A percentile compares a stretch with the other conserved stretches of the same genome.
Evolutionary conservation across 2,329 filamentous ascomycete genomes (phyloP).

Genomic region (Monosporascus sp.): DNA sequence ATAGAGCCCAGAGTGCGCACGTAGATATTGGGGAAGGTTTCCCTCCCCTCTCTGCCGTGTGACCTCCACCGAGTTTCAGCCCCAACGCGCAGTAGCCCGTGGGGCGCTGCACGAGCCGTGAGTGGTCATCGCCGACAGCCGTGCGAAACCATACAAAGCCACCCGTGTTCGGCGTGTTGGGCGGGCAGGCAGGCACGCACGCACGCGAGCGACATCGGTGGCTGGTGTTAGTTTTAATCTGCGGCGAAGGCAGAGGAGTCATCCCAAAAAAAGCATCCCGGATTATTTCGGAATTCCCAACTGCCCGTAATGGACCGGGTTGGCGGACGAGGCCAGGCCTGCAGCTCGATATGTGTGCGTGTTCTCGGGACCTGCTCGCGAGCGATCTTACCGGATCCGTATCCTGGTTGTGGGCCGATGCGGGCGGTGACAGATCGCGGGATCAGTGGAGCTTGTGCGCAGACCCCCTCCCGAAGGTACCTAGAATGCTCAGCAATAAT

Average conservation of each 20-base stretch:
- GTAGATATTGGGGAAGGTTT: neutral
- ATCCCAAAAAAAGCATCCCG: neutral
- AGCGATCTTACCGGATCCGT: neutral
- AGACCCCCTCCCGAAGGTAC: neutral
- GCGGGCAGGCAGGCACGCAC: too few relatives aligned
- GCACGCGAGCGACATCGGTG: too few relatives aligned
- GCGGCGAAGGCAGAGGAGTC: neutral
- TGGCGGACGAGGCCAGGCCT: neutral
- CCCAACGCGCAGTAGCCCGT: neutral
- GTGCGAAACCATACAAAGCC: neutral
- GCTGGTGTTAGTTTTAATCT: too few relatives aligned
- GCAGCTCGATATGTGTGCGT: neutral
- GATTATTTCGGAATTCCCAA: neutral
- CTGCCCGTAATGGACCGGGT: neutral
- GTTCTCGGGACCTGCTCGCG: neutral
- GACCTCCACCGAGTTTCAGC: neutral
- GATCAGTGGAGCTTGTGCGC: neutral
- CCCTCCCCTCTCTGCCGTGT: neutral
- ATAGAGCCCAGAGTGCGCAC: too few relatives aligned
- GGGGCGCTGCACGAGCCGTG: neutral
- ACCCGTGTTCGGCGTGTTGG: too few relatives aligned
- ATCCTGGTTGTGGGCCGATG: neutral
- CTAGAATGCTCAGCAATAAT: neutral
- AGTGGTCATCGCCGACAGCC: neutral
- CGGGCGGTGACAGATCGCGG: neutral